These are phyloP conservation scores for Populus hybrid DNA, from an alignment of 441 rosid genomes.

Conservation along the genomic window DNA sequence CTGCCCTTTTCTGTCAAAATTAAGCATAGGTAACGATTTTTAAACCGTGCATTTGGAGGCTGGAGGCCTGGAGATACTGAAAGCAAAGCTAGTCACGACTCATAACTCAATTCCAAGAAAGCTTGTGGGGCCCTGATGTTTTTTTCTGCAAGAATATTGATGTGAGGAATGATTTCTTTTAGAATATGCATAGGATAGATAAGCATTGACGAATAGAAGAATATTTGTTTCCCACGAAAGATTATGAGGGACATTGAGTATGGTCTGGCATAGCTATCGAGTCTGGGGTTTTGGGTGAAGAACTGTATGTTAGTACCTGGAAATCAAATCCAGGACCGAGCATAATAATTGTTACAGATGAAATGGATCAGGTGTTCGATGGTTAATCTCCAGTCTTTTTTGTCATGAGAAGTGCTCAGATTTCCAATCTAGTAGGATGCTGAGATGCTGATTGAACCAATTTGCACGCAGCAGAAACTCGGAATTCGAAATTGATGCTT, in stretches of 20 bases:
- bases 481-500: constrained; percentile 14
- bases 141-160: neutral
- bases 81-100: too few relatives aligned
- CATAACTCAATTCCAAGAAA: neutral
- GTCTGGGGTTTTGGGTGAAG: neutral
- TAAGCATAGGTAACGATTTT: neutral
- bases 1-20: neutral
- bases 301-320: neutral
- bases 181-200: neutral
- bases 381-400: neutral
- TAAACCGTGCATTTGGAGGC: neutral
- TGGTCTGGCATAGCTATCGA: neutral
- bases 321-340: neutral
- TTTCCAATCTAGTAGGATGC: neutral
- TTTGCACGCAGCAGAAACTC: constrained; percentile 3
- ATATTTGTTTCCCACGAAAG: neutral
- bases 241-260: neutral
- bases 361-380: neutral
- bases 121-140: neutral
- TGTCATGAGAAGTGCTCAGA: neutral
- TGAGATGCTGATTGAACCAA: neutral
- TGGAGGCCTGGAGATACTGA: too few relatives aligned
- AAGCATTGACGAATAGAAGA: neutral
- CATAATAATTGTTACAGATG: neutral
- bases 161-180: neutral